phyloP scores from a whole-genome alignment of 1,284 basidiomycete genomes.

The Puccinia polysora region DNA sequence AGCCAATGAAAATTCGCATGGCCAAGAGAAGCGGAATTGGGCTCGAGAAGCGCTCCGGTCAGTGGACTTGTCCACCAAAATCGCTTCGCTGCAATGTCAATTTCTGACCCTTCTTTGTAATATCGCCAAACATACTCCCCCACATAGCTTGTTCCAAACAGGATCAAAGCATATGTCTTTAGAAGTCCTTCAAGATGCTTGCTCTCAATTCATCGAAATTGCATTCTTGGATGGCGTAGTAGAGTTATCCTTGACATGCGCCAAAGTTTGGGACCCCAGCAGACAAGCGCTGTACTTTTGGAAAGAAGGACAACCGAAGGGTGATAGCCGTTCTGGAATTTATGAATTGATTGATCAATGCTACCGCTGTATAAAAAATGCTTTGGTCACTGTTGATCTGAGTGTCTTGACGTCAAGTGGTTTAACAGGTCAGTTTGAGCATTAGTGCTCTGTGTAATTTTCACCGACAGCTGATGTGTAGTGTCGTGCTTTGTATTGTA shows the following conservation, averaged over 20 bases:
- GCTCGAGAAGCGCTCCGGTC: constrained; percentile 76
- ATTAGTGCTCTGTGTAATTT: constrained; percentile 49
- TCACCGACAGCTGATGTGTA: no score
- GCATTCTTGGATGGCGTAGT: constrained; percentile 73
- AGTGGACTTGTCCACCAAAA: constrained; percentile 43
- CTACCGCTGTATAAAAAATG: constrained; percentile 76
- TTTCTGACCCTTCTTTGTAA: no score
- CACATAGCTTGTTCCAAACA: constrained; percentile 72
- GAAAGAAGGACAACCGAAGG: constrained; percentile 62
- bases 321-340: constrained; percentile 62
- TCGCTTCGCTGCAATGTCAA: no score
- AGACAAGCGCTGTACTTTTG: constrained; percentile 73
- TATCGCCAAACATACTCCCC: no score
- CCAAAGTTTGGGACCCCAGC: constrained; percentile 71
- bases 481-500: not conserved
- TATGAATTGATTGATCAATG: constrained; percentile 67
- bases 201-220: constrained; percentile 77
- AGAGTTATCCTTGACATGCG: constrained; percentile 78
- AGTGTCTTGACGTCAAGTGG: constrained; percentile 50
- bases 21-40: constrained; percentile 67
- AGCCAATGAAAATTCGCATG: constrained; percentile 74
- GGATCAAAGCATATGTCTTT: constrained; percentile 78
- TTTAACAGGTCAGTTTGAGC: constrained; percentile 45
- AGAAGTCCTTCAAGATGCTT: constrained; percentile 76
- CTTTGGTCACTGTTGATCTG: constrained; percentile 73